Percentiles rank a stretch among this genome's conserved stretches.
phyloP scores from a whole-genome alignment of 768 basidiomycete genomes.

The Naganishia antarctica region DNA sequence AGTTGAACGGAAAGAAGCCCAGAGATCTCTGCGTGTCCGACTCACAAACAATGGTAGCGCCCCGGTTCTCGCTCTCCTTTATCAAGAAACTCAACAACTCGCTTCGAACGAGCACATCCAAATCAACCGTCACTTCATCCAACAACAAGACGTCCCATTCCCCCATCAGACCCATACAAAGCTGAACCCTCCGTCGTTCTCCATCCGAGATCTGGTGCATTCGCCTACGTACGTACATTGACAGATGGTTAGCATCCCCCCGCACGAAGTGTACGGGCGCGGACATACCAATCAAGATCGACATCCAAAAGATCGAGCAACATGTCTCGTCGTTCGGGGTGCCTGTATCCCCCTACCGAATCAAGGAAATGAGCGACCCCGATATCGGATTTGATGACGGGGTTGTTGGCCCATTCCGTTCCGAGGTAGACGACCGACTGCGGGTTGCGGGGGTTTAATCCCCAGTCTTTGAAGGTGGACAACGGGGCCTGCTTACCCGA shows the following conservation, averaged over 20 bases:
- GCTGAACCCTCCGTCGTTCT: constrained; percentile 84
- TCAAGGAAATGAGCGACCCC: constrained; percentile 90
- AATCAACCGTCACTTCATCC: constrained; percentile 95
- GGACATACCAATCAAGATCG: constrained; percentile 68
- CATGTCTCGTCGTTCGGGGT: constrained; percentile 78
- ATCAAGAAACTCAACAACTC: constrained; percentile 84
- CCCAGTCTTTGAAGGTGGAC: constrained; percentile 7
- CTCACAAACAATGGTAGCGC: constrained; percentile 82
- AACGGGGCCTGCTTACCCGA: constrained; percentile 29
- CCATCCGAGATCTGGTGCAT: constrained; percentile 97
- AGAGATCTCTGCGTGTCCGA: constrained; percentile 9
- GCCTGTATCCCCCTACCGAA: constrained; percentile 89
- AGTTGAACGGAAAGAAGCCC: constrained; percentile 12
- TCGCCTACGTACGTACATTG: too few species aligned
- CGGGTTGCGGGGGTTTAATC: constrained; percentile 31
- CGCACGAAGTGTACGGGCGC: neutral
- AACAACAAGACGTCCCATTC: constrained; percentile 89
- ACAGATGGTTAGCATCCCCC: too few species aligned
- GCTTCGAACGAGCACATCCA: constrained; percentile 90
- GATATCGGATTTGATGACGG: constrained; percentile 89
- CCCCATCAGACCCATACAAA: constrained; percentile 91
- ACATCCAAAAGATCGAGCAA: constrained; percentile 89
- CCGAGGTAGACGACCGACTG: constrained; percentile 76
- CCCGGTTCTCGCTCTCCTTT: constrained; percentile 68
- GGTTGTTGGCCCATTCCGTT: constrained; percentile 98